Evolutionary conservation across 2,329 filamentous ascomycete species (phyloP), one percentile per base, ranked within the genome.

Genomic region (Sporothrix mexicana): DNA sequence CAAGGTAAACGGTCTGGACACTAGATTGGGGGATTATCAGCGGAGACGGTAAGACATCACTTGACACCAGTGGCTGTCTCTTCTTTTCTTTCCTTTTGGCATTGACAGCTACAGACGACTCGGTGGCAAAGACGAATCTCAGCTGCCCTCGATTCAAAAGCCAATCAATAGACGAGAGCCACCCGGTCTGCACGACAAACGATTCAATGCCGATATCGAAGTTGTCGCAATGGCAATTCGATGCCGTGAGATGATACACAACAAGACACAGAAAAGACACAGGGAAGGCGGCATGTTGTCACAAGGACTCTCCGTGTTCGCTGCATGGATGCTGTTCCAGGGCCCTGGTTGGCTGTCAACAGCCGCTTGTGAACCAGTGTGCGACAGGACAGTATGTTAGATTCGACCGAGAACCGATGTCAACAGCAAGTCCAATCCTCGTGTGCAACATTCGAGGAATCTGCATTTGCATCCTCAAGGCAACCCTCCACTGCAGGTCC

Each of bases 291-390:
- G 20, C 6, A 30, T 45, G 10, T 6, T 17, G 62, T 25, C 62
- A 67, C 62, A 67, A 13, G 7, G 30, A 67, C n/a, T 62, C 59
- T 62, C 59, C 59, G 30, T 62, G 23, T 62, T 41, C 36, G 59
- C 59, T 64, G 61, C n/a, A 10, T 64, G 36, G 61, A 45, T 41
- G 61, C 15, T 41, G 25, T 13, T 23, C 20, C 10, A 66, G 20
- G 3, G 61, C n/a, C 61, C 61, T 66, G 61, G 61, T 66, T 47
- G 61, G 41, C 61, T 66, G 61, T 47, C 61, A 47, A 66, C 20
- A 43, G 59, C 20, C 41, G 20, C 20, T 64, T 66, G 61, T 47
- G 61, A 9, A 7, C 41, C 59, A 43, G 30, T 49, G 43, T 49
- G 43, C 17, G 62, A 30, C 43, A 30, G 43, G 17, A 8, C 47